Evolutionary conservation across 2,329 filamentous ascomycete genomes (phyloP).

Genomic region (Sporothrix inflata): DNA sequence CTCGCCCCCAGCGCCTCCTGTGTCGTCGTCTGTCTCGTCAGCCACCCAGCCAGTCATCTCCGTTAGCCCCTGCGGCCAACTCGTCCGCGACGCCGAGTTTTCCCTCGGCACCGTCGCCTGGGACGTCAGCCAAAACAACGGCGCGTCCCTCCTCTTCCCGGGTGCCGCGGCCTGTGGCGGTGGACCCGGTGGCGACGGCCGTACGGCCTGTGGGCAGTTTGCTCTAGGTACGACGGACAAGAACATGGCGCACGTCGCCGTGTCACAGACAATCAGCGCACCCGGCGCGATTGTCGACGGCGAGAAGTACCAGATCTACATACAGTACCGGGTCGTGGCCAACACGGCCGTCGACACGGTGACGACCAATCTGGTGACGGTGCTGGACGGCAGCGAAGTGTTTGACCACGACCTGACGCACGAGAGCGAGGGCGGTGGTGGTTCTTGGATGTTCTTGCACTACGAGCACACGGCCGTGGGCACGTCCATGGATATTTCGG

Average conservation of each 20-base stretch:
- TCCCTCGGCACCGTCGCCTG: not conserved
- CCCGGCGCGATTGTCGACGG: not conserved
- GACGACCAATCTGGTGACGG: not conserved
- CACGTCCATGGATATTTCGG: not conserved
- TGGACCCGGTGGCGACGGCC: not conserved
- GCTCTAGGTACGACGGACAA: not conserved
- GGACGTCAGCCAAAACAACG: not conserved
- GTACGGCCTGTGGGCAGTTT: not conserved
- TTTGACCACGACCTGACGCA: constrained; percentile 1
- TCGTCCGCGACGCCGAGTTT: constrained; percentile 4
- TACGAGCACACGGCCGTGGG: not conserved
- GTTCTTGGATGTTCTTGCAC: not conserved
- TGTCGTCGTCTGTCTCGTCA: too few species aligned
- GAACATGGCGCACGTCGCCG: not conserved
- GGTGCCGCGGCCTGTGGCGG: not conserved
- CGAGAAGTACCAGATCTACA: not conserved
- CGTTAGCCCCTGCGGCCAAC: constrained; percentile 5
- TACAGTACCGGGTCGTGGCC: constrained; percentile 1
- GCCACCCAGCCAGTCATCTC: not conserved
- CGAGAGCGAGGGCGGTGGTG: not conserved
- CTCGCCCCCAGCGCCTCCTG: not conserved
- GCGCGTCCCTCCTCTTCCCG: not conserved
- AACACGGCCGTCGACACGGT: not conserved
- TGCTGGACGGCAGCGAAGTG: not conserved
- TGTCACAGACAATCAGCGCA: not conserved